phyloP scores from a whole-genome alignment of 2,329 filamentous ascomycete species.

The Tolypocladium sp. region DNA sequence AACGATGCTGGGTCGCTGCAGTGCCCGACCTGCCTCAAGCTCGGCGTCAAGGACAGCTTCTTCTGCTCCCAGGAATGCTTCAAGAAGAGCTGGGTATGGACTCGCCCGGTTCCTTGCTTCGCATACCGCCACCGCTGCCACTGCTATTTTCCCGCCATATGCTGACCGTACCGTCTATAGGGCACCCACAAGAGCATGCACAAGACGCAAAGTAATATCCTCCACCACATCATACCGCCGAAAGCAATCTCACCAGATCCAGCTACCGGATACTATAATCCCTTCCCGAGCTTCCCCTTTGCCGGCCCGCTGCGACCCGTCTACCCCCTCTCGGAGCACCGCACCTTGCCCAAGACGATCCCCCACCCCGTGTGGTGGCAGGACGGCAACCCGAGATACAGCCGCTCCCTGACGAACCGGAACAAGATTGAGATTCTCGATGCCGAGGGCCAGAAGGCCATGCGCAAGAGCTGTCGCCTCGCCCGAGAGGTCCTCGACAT shows the following conservation, averaged over 20 bases:
- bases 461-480: conserved; percentile 85
- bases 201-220: conserved; percentile 68
- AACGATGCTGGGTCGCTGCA: conserved; percentile 82
- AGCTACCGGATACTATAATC: conserved; percentile 85
- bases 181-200: conserved; percentile 61
- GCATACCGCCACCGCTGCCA: background rate
- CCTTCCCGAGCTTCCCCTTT: conserved; percentile 80
- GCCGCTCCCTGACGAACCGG: conserved; percentile 52
- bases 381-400: conserved; percentile 64
- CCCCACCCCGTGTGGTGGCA: conserved; percentile 78
- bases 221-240: conserved; percentile 66
- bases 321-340: conserved; percentile 68
- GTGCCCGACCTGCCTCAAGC: conserved; percentile 90
- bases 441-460: conserved; percentile 70
- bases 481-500: conserved; percentile 90
- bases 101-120: background rate
- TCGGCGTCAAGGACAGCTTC: conserved; percentile 79
- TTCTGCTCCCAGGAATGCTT: conserved; percentile 99
- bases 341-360: conserved; percentile 71
- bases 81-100: conserved; percentile 90
- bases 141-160: no score
- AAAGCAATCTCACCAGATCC: conserved; percentile 83
- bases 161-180: conserved; percentile 34
- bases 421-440: conserved; percentile 80
- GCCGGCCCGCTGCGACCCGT: conserved; percentile 76